These are phyloP conservation scores for Ceratocystis destructans DNA, from an alignment of 2,329 filamentous ascomycete genomes.

Conservation along the genomic window DNA sequence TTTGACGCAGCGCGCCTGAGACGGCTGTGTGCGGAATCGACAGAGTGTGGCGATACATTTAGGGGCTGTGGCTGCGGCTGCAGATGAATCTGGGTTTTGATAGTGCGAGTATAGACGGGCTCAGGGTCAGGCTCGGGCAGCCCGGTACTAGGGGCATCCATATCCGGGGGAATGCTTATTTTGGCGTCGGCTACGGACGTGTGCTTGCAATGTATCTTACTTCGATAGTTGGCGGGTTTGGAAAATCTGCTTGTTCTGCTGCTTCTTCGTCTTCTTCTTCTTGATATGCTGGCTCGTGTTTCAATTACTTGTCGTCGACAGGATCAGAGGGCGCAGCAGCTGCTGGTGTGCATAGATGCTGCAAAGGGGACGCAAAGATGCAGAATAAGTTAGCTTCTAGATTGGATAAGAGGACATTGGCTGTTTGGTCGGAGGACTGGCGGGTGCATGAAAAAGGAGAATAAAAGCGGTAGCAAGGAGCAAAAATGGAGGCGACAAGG, in stretches of 20 bases:
- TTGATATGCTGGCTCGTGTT: background rate
- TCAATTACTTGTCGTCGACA: background rate
- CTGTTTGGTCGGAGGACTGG: background rate
- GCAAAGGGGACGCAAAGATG: background rate
- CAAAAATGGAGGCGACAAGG: too few relatives aligned
- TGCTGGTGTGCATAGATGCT: constrained; percentile 8
- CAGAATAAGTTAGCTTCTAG: background rate
- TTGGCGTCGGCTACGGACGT: background rate
- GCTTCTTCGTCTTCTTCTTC: background rate
- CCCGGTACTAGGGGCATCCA: constrained; percentile 8
- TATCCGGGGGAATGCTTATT: background rate
- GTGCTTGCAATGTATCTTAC: background rate
- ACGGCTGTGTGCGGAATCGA: constrained; percentile 17
- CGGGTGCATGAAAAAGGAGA: background rate
- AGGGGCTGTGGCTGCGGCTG: background rate
- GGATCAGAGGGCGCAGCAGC: constrained; percentile 3
- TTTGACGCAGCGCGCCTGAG: constrained; percentile 13
- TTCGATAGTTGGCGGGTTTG: background rate
- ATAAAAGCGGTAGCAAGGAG: too few relatives aligned
- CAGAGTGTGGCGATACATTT: constrained; percentile 11
- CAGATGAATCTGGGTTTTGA: constrained; percentile 13
- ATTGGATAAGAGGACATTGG: background rate
- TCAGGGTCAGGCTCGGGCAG: background rate
- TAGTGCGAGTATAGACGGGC: background rate
- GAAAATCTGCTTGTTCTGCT: background rate